phyloP scores from a whole-genome alignment of 768 basidiomycete genomes.

The Dictyophora rubrovolvata region DNA sequence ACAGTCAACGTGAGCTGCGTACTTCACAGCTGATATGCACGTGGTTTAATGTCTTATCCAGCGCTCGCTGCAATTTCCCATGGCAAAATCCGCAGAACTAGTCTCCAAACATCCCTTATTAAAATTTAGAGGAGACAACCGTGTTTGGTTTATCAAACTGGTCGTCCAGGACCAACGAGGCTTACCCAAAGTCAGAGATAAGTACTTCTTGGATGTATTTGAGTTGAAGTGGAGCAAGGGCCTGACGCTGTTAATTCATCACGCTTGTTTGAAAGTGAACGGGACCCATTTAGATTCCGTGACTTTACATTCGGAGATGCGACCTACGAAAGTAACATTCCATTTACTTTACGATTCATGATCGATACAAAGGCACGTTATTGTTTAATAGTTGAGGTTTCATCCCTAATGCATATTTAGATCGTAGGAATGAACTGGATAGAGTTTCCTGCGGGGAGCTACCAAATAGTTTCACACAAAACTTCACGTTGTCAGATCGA shows the following conservation, averaged over 20 bases:
- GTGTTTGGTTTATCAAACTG: constrained; percentile 76
- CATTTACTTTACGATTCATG: constrained; percentile 90
- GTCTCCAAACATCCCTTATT: constrained; percentile 64
- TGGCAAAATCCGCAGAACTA: constrained; percentile 45
- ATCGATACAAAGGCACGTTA: constrained; percentile 78
- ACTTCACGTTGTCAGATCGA: constrained; percentile 87
- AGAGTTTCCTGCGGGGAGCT: constrained; percentile 78
- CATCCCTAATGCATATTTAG: constrained; percentile 27
- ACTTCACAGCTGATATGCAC: background rate
- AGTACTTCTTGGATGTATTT: constrained; percentile 30
- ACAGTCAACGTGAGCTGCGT: constrained; percentile 60
- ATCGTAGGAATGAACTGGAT: constrained; percentile 99
- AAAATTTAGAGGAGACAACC: constrained; percentile 82
- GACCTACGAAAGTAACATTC: constrained; percentile 93
- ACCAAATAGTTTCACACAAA: constrained; percentile 52
- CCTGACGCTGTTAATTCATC: constrained; percentile 21
- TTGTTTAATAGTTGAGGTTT: background rate
- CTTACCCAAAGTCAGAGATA: constrained; percentile 86
- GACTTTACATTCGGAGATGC: constrained; percentile 44
- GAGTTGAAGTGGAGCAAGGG: constrained; percentile 26
- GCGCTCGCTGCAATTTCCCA: constrained; percentile 25
- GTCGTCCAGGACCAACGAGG: constrained; percentile 61
- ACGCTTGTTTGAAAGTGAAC: constrained; percentile 58
- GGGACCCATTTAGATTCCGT: constrained; percentile 49
- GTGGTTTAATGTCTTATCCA: constrained; percentile 14